Conservation (phyloP, 495 filamentous ascomycete species). For the Penicillium flavigenum region DNA sequence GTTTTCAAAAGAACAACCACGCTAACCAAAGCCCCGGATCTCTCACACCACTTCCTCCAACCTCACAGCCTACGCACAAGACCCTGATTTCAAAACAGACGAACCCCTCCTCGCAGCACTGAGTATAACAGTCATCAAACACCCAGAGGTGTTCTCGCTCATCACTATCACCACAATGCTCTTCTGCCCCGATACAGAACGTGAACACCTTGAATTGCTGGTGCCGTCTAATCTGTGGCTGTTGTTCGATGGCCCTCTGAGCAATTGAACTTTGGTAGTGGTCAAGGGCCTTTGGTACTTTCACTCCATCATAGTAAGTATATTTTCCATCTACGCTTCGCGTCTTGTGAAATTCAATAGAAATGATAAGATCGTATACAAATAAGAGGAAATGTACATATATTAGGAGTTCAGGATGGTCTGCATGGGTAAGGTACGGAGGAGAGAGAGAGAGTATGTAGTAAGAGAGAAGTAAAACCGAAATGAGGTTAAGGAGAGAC, state of each 20-base stretch:
- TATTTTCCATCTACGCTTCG: too few species aligned
- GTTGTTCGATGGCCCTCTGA: conserved; percentile 39
- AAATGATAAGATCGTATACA: neutral
- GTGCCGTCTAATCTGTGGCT: conserved; percentile 31
- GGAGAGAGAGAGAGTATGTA: neutral
- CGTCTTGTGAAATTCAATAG: neutral
- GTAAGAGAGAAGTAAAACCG: neutral
- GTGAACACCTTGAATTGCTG: too few species aligned
- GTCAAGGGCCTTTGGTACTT: neutral
- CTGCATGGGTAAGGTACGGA: neutral
- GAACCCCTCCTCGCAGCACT: conserved; percentile 50
- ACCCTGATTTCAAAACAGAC: too few species aligned
- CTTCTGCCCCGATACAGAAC: conserved; percentile 53
- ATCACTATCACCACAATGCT: conserved; percentile 58
- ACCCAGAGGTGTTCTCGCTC: conserved; percentile 55
- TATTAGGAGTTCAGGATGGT: neutral
- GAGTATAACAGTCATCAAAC: conserved; percentile 53
- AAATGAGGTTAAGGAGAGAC: neutral
- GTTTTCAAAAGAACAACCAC: neutral
- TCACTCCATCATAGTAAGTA: neutral
- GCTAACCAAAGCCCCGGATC: too few species aligned
- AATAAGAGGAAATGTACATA: neutral
- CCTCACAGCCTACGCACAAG: too few species aligned
- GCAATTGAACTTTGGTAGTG: conserved; percentile 27
- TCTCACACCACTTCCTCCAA: too few species aligned